Evolutionary conservation across 1,284 basidiomycete species (phyloP).

Genomic region (Vanrija pseudolonga): DNA sequence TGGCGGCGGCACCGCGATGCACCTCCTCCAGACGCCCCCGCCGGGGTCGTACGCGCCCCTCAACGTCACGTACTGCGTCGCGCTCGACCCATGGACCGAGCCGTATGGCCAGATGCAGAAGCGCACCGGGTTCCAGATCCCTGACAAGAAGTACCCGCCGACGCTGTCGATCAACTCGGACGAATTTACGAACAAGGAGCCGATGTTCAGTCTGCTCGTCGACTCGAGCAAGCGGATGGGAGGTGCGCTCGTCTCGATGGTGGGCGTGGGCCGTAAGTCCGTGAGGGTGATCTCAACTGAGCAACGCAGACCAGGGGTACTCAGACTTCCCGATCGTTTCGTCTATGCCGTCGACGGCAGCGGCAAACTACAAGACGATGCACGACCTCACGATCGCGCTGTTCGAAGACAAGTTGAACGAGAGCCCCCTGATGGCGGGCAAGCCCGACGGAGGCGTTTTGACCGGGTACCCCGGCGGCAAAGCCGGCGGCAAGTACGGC

Average conservation of each 20-base stretch:
- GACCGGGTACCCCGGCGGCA: neutral
- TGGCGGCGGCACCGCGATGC: constrained; percentile 62
- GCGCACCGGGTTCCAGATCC: neutral
- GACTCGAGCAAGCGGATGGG: constrained; percentile 51
- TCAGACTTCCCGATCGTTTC: constrained; percentile 41
- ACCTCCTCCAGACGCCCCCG: constrained; percentile 12
- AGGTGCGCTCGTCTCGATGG: constrained; percentile 33
- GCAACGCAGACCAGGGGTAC: constrained; percentile 38
- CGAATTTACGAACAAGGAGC: constrained; percentile 63
- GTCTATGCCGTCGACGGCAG: constrained; percentile 16
- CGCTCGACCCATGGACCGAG: constrained; percentile 75
- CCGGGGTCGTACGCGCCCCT: constrained; percentile 46
- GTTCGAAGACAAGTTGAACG: constrained; percentile 20
- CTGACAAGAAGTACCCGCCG: constrained; percentile 40
- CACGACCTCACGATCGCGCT: constrained; percentile 33
- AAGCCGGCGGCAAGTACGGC: neutral
- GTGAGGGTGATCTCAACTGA: neutral
- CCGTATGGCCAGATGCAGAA: constrained; percentile 59
- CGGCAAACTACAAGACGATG: constrained; percentile 23
- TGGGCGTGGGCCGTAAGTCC: constrained; percentile 38
- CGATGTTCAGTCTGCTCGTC: constrained; percentile 61
- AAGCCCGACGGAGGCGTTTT: constrained; percentile 27
- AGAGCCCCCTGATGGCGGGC: constrained; percentile 15
- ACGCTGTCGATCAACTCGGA: constrained; percentile 67
- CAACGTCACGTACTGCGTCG: constrained; percentile 55